Evolutionary conservation across 2,329 filamentous ascomycete species (phyloP).

Genomic region (Daldinia eschscholtzii): DNA sequence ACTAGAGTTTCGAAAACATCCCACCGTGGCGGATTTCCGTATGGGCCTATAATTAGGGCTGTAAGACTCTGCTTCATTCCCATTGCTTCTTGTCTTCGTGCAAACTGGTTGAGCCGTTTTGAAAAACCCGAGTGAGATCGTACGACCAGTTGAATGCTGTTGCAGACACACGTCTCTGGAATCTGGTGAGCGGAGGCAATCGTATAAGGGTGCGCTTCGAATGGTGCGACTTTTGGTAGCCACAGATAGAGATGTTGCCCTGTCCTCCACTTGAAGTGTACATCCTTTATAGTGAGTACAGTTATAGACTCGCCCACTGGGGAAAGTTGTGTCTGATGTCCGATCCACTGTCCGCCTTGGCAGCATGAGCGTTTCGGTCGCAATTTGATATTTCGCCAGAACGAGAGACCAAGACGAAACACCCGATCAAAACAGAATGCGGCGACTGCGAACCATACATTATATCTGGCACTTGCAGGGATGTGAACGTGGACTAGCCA

Average conservation of each 20-base stretch:
- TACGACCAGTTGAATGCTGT: conserved; percentile 70
- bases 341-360: conserved; percentile 62
- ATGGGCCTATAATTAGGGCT: conserved; percentile 68
- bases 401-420: conserved; percentile 62
- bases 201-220: conserved; percentile 72
- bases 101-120: conserved; percentile 63
- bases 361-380: conserved; percentile 58
- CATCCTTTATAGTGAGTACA: conserved; percentile 70
- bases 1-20: conserved; percentile 71
- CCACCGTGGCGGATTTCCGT: conserved; percentile 67
- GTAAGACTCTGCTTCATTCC: conserved; percentile 54
- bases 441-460: conserved; percentile 75
- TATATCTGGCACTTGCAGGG: conserved; percentile 68
- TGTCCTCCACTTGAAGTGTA: conserved; percentile 69
- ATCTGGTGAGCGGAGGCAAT: conserved; percentile 68
- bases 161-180: conserved; percentile 66
- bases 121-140: conserved; percentile 70
- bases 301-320: conserved; percentile 66
- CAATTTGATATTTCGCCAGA: conserved; percentile 66
- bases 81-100: conserved; percentile 53
- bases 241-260: conserved; percentile 73
- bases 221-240: conserved; percentile 65
- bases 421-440: conserved; percentile 72
- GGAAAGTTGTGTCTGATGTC: conserved; percentile 64
- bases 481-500: conserved; percentile 74